These are phyloP conservation scores for Dactylis glomerata DNA, from an alignment of 176 grass and related monocot genomes.

Conservation along the genomic window DNA sequence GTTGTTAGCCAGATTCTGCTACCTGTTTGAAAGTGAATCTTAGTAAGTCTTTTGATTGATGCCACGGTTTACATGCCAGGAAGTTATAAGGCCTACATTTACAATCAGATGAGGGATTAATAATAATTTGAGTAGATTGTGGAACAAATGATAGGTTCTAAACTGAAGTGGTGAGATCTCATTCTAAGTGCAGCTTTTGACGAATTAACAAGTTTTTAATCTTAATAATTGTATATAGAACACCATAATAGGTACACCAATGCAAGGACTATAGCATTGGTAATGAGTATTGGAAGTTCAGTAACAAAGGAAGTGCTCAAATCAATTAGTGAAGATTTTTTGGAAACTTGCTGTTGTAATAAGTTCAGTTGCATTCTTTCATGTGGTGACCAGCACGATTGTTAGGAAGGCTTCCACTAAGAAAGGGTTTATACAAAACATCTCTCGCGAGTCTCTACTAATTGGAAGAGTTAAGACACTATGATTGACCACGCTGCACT, in stretches of 20 bases:
- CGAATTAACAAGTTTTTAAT: not conserved
- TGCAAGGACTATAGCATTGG: too few relatives aligned
- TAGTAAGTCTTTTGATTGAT: not conserved
- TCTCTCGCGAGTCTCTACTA: slow-evolving; percentile 37
- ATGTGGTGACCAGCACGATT: not conserved
- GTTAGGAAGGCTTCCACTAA: slow-evolving; percentile 10
- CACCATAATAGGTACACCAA: too few relatives aligned
- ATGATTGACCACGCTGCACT: too few relatives aligned
- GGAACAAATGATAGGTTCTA: not conserved
- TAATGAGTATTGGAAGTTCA: too few relatives aligned
- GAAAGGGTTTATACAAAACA: slow-evolving; percentile 36
- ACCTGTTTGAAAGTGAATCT: not conserved
- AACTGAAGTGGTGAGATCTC: not conserved
- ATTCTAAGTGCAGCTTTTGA: not conserved
- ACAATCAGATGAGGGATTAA: too few relatives aligned
- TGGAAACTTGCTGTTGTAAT: slow-evolving; percentile 28
- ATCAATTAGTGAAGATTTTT: not conserved
- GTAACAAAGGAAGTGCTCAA: too few relatives aligned
- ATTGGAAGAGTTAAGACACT: not conserved
- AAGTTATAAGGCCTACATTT: too few relatives aligned
- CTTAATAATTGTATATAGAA: too few relatives aligned
- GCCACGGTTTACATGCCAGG: slow-evolving; percentile 37
- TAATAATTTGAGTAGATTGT: too few relatives aligned
- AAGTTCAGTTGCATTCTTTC: slow-evolving; percentile 28
- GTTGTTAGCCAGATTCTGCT: too few relatives aligned